Evolutionary conservation across 2,329 filamentous ascomycete species (phyloP), one percentile per base, ranked within the genome.

Genomic region (Fusarium udum): DNA sequence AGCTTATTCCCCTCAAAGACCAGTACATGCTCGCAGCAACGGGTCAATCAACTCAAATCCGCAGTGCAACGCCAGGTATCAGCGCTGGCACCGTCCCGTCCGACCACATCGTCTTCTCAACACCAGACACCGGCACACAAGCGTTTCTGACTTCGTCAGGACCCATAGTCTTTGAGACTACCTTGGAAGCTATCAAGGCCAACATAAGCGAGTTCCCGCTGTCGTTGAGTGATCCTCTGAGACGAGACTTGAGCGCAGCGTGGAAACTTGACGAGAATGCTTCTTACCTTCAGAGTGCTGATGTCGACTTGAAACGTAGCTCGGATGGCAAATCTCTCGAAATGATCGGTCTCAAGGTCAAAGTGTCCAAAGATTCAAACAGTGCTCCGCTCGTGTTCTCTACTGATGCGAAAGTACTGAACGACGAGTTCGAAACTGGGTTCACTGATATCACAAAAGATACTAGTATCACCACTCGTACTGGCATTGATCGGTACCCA

Each of bases 401-500:
- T 12, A 14, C 37, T 3, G 37, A 56, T n/a, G 37, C 37, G 0
- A 45, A 56, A 56, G 53, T 56, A 0, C 37, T 56, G 2, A 56
- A 45, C 1, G 53, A 43, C 0, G 53, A 56, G 11, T 56, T 56
- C 32, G 53, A 56, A 0, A 45, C 22, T 3, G 52, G 52, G n/a
- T n/a, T n/a, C n/a, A n/a, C n/a, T n/a, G n/a, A n/a, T n/a, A n/a
- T n/a, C n/a, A n/a, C n/a, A 2, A 43, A 32, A 8, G 52, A 56
- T 15, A 1, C 4, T 4, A 24, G 1, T 3, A 43, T 56, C 0
- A 24, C 37, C 6, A 43, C 37, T 0, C 53, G 3, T 22, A 56
- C 53, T 0, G 37, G 53, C 0, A 56, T 56, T 32, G 53, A 56
- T 45, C 53, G 53, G 0, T 56, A 56, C 12, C 53, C 53, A 0